Evolutionary conservation across 805 yeast species (phyloP), one percentile per base, ranked within the genome.

Genomic region (Maudiozyma bulderi): DNA sequence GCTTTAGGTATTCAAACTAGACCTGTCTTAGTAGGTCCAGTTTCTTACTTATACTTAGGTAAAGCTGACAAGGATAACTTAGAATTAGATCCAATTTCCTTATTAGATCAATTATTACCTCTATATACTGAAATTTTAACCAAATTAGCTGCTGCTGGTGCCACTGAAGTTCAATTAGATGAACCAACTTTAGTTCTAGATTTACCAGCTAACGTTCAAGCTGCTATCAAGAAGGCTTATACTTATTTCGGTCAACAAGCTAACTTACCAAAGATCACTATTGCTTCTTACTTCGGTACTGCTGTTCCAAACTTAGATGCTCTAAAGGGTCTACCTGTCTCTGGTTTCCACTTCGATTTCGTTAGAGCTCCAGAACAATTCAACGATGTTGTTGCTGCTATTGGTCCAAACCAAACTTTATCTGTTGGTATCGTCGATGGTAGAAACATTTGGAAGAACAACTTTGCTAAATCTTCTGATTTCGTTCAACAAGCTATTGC

Each of bases 391-490:
- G 73, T 78, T 53, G 73, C 78, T 51, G 75, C 85, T 64, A 73
- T 91, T 52, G 68, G 76, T 58, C 78, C 74, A 56, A 73, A 80
- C 57, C 95, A 93, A 78, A 74, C 77, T 56, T 77, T 93, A 67
- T 91, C 98, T 54, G 96, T 85, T 58, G 99, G 99, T 87, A 80
- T 93, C 64, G 90, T 93, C 66, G 95, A 89, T 66, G 99, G 99
- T 76, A 89, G 99, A 82, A 93, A 93, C 84, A 88, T 93, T 75
- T 93, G 99, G 99, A 93, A 93, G 82, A 84, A 95, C 72, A 85
- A 93, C 78, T 87, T 84, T 67, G 71, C 93, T 66, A 81, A 82
- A 74, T 95, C 99, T 59, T 74, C 89, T 67, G 86, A 73, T 56
- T 68, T 84, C 57, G 95, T 88, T 63, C 76, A 84, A 69, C 77